Percentiles rank a stretch among this genome's conserved stretches.
Evolutionary conservation across 2,329 filamentous ascomycete species (phyloP).

Genomic region (Stromatinia cepivora): DNA sequence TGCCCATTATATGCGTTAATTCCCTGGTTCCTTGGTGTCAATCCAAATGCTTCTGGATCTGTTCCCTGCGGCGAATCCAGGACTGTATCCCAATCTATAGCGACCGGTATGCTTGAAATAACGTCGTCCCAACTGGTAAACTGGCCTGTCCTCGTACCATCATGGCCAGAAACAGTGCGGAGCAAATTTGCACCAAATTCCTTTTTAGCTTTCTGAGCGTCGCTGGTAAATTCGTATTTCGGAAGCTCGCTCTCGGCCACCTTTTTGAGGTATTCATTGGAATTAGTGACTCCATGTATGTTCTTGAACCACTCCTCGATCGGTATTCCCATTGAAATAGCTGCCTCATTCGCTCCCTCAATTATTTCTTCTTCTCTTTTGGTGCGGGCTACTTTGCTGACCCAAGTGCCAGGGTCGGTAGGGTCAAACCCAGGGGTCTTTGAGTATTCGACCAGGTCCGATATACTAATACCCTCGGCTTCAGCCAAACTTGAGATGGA

Average conservation of each 20-base stretch:
- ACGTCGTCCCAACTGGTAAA: neutral
- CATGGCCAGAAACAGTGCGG: neutral
- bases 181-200: neutral
- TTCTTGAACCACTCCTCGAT: neutral
- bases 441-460: neutral
- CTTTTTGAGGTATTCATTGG: neutral
- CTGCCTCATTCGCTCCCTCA: neutral
- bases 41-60: neutral
- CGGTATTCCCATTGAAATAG: neutral
- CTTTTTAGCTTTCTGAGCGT: neutral
- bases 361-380: neutral
- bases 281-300: neutral
- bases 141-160: neutral
- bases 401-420: neutral
- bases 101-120: neutral
- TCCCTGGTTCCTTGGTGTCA: neutral
- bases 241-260: neutral
- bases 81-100: neutral
- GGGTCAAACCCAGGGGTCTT: neutral
- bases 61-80: neutral
- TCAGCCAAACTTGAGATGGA: neutral
- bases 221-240: neutral
- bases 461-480: neutral
- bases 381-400: neutral
- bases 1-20: neutral